These are phyloP conservation scores for Diphasiastrum complanatum DNA, from an alignment of 83 land plant species.

Conservation along the genomic window DNA sequence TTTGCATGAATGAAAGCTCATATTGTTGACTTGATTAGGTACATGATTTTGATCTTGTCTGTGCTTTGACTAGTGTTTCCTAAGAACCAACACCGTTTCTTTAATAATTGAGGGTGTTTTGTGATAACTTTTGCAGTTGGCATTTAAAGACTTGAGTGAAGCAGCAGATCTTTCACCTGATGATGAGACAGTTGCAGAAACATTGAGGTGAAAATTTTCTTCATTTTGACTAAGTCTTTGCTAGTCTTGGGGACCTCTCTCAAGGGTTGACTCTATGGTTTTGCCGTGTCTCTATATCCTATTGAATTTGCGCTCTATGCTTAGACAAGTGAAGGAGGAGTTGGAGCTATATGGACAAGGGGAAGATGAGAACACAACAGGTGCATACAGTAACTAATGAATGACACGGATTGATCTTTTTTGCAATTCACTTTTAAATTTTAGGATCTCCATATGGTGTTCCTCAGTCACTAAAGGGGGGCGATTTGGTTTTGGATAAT, in stretches of 20 bases:
- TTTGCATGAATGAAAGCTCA: no score
- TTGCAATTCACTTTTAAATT: background rate
- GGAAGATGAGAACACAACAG: slow-evolving; percentile 15
- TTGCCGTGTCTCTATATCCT: background rate
- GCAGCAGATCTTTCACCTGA: slow-evolving; percentile 77
- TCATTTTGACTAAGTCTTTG: no score
- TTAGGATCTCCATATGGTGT: background rate
- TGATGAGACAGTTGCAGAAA: slow-evolving; percentile 81
- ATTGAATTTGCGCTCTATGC: background rate
- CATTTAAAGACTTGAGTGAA: slow-evolving; percentile 64
- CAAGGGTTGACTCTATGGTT: no score
- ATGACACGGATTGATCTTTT: background rate
- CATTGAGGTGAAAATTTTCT: slow-evolving; percentile 75
- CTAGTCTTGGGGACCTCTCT: no score
- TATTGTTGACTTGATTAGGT: no score
- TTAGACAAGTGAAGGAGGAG: slow-evolving; percentile 54
- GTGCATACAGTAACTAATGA: no score
- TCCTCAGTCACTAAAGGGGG: background rate
- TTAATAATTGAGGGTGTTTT: no score
- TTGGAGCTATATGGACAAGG: slow-evolving; percentile 33
- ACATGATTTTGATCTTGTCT: no score
- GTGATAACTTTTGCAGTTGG: slow-evolving; percentile 73
- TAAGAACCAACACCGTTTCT: no score
- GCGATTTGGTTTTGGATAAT: background rate
- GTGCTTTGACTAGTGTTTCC: no score